phyloP scores from a whole-genome alignment of 495 filamentous ascomycete genomes.

The Talaromyces borbonicus region DNA sequence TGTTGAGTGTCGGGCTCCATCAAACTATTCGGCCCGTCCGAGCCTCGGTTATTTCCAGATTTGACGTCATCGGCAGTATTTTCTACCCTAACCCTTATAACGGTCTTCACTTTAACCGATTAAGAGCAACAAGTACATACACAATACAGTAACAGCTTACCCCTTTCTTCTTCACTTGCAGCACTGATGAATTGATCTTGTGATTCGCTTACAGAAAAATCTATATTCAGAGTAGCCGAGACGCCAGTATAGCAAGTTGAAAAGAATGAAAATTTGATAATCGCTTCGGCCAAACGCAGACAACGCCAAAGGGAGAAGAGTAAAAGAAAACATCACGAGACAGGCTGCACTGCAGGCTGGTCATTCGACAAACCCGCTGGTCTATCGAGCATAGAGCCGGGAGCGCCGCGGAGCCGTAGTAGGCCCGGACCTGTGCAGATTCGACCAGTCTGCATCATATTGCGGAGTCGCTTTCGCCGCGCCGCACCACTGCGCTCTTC shows the following conservation, averaged over 20 bases:
- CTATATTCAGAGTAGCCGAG: not conserved
- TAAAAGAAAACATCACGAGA: slow-evolving; percentile 3
- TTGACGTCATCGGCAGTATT: not conserved
- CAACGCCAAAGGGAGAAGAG: no score
- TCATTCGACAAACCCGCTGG: not conserved
- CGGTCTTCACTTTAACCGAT: not conserved
- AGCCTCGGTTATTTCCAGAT: not conserved
- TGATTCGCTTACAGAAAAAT: no score
- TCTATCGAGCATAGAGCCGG: slow-evolving; percentile 24
- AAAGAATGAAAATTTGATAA: not conserved
- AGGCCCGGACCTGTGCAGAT: slow-evolving; percentile 39
- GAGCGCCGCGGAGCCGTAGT: slow-evolving; percentile 28
- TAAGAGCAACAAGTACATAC: not conserved
- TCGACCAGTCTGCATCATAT: slow-evolving; percentile 34
- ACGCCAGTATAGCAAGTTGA: not conserved
- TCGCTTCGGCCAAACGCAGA: not conserved
- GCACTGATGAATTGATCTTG: no score
- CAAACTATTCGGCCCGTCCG: not conserved
- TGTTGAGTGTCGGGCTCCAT: not conserved
- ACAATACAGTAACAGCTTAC: not conserved
- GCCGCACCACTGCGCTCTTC: slow-evolving; percentile 55
- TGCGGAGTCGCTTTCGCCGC: slow-evolving; percentile 49
- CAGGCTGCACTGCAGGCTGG: slow-evolving; percentile 5
- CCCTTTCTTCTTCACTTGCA: no score
- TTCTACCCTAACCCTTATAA: not conserved